These are phyloP conservation scores for Zanthoxylum bungeanum DNA, from an alignment of 345 rosid genomes.

Conservation along the genomic window DNA sequence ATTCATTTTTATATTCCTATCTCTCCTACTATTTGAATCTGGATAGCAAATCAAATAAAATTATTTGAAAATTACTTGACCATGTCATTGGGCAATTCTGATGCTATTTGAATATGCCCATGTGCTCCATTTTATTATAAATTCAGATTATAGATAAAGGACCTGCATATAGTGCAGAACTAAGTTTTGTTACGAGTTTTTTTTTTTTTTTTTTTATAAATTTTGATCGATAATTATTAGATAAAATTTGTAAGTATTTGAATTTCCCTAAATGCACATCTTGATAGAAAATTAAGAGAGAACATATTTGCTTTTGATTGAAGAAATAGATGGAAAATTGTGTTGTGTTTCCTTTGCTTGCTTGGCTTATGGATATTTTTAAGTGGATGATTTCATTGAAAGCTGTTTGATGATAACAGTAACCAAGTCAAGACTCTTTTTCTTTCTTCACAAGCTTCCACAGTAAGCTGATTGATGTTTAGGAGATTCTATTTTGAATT, in stretches of 20 bases:
- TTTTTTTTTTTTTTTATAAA: too few relatives aligned
- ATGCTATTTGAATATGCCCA: too few relatives aligned
- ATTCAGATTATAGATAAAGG: too few relatives aligned
- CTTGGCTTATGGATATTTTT: not conserved
- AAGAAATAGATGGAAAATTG: not conserved
- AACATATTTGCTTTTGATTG: slow-evolving; percentile 10
- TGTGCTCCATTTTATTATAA: too few relatives aligned
- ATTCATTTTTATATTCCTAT: too few relatives aligned
- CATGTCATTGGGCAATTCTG: too few relatives aligned
- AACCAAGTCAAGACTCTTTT: not conserved
- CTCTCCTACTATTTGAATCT: too few relatives aligned
- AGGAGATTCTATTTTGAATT: not conserved
- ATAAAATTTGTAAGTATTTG: slow-evolving; percentile 24
- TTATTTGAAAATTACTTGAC: too few relatives aligned
- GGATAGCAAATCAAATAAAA: too few relatives aligned
- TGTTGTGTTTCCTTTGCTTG: not conserved
- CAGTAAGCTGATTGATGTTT: not conserved
- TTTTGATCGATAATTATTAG: too few relatives aligned
- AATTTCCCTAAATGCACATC: slow-evolving; percentile 17
- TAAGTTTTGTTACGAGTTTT: too few relatives aligned
- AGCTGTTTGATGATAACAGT: not conserved
- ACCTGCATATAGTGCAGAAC: too few relatives aligned
- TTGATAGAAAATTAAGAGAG: slow-evolving; percentile 18
- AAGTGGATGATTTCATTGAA: not conserved
- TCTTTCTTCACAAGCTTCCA: not conserved